phyloP scores from a whole-genome alignment of 352 stramenopile species.

The Globisporangium nunn region DNA sequence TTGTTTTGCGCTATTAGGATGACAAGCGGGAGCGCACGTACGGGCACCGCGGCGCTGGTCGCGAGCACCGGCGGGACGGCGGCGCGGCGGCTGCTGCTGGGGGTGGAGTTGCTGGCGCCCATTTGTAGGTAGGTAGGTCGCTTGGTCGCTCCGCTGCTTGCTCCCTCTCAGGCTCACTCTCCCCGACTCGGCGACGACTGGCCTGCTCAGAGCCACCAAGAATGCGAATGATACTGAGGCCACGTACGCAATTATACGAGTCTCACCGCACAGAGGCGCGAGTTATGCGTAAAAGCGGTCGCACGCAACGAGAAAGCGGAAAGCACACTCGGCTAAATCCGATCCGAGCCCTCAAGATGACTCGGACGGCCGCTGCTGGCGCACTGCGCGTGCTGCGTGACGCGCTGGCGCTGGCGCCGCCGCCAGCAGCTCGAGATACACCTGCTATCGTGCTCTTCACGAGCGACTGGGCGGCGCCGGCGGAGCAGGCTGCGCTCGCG shows the following conservation, averaged over 20 bases:
- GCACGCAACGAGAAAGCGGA: no score
- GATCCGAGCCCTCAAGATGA: not conserved
- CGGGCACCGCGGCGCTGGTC: slow-evolving; percentile 42
- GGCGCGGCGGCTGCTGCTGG: slow-evolving; percentile 18
- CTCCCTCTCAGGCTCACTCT: not conserved
- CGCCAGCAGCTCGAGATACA: not conserved
- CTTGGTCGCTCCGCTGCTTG: not conserved
- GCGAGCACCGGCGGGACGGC: slow-evolving; percentile 46
- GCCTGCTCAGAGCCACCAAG: not conserved
- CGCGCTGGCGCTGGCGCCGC: not conserved
- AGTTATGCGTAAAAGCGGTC: no score
- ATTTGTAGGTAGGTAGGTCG: slow-evolving; percentile 17
- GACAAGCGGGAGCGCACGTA: slow-evolving; percentile 19
- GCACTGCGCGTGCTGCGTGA: not conserved
- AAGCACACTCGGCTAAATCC: not conserved
- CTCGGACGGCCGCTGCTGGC: no score
- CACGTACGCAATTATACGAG: no score
- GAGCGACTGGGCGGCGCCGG: slow-evolving; percentile 30
- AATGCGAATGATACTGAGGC: no score
- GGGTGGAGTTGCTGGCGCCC: slow-evolving; percentile 26
- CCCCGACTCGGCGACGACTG: no score
- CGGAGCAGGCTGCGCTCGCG: slow-evolving; percentile 27
- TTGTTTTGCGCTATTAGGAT: not conserved
- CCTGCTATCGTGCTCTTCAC: slow-evolving; percentile 25
- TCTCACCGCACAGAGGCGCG: no score